A percentile compares a stretch with the other conserved stretches of the same genome.
Evolutionary conservation across 352 stramenopile genomes (phyloP).

Genomic region (Plasmopara halstedii): DNA sequence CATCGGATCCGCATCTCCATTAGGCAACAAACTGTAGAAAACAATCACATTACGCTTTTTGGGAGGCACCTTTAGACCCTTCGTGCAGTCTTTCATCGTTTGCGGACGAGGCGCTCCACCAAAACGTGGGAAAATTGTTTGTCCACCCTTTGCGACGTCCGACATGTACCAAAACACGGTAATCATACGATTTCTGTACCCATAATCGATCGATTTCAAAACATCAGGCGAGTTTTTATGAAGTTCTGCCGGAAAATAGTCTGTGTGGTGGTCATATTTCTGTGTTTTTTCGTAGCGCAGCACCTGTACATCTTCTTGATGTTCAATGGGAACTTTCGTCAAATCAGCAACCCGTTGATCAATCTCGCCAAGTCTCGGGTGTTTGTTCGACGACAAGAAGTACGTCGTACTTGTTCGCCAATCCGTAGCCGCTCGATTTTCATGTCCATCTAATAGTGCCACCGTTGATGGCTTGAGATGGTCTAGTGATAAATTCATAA

Average conservation of each 20-base stretch:
- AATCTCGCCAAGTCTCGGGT: conserved; percentile 44
- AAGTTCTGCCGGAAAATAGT: conserved; percentile 51
- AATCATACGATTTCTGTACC: conserved; percentile 79
- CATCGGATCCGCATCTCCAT: conserved; percentile 53
- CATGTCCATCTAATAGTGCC: conserved; percentile 54
- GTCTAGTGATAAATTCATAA: conserved; percentile 59
- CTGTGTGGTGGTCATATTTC: conserved; percentile 72
- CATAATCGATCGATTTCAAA: conserved; percentile 50
- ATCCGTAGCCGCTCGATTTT: conserved; percentile 55
- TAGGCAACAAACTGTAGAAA: conserved; percentile 79
- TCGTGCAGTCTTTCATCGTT: conserved; percentile 53
- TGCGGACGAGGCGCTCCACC: conserved; percentile 36
- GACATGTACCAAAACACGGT: conserved; percentile 87
- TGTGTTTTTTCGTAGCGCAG: conserved; percentile 67
- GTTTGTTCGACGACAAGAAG: conserved; percentile 43
- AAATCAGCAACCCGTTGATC: conserved; percentile 54
- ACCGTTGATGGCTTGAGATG: conserved; percentile 59
- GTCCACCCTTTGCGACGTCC: conserved; percentile 59
- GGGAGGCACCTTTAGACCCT: conserved; percentile 54
- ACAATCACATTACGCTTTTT: conserved; percentile 80
- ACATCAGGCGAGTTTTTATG: conserved; percentile 39
- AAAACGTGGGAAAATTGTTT: conserved; percentile 74
- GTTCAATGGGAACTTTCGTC: conserved; percentile 43
- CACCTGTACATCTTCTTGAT: conserved; percentile 72
- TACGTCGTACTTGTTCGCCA: conserved; percentile 81